Evolutionary conservation across 345 rosid genomes (phyloP).

Genomic region (Brassica napus): DNA sequence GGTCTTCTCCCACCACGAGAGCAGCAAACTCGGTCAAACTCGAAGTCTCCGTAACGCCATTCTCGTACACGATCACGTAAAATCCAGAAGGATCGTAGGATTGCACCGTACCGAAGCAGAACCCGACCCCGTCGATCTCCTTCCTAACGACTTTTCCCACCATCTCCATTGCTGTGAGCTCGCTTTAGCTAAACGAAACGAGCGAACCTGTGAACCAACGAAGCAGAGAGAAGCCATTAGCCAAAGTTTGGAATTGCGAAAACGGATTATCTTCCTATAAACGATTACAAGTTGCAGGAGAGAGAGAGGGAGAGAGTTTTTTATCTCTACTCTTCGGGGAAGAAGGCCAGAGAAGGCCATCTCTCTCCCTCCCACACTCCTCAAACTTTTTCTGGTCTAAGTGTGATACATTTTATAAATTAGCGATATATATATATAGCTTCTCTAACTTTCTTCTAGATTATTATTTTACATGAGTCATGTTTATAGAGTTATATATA

Average conservation of each 20-base stretch:
- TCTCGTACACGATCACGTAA: conserved; percentile 61
- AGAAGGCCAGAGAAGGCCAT: conserved; percentile 18
- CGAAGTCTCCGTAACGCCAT: conserved; percentile 68
- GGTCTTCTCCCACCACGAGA: neutral
- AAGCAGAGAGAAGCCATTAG: neutral
- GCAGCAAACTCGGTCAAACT: conserved; percentile 29
- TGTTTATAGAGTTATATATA: no score
- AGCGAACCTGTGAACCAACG: neutral
- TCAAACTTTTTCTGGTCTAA: neutral
- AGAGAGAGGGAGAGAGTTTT: conserved; percentile 12
- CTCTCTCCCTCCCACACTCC: conserved; percentile 9
- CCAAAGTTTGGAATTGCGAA: neutral
- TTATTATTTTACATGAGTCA: no score
- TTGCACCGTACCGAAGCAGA: conserved; percentile 51
- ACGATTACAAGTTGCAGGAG: conserved; percentile 23
- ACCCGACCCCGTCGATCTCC: conserved; percentile 50
- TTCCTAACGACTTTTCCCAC: conserved; percentile 64
- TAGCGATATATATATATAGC: no score
- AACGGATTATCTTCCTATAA: neutral
- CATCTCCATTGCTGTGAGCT: conserved; percentile 50
- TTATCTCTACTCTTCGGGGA: no score
- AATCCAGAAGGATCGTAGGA: conserved; percentile 63
- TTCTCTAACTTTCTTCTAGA: no score
- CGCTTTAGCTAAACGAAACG: neutral
- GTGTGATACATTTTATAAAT: neutral